Conservation (phyloP, 108 stramenopile species). For the Hondaea fermentalgiana region DNA sequence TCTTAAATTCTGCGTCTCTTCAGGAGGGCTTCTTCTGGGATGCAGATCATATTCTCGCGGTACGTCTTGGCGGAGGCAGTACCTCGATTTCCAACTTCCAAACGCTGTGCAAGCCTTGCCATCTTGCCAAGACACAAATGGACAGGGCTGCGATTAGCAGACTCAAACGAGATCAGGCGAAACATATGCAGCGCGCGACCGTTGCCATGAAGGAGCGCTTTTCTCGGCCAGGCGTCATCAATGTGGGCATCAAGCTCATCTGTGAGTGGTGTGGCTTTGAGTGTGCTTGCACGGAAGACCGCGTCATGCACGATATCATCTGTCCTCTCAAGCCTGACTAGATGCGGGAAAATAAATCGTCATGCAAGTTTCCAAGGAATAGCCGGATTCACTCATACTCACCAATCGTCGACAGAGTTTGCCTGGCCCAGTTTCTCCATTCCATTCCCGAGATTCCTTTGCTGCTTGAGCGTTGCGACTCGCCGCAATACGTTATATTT, state of each 20-base stretch:
- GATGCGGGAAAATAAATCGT: neutral
- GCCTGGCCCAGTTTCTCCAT: too few relatives aligned
- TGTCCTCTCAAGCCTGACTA: neutral
- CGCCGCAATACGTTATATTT: too few relatives aligned
- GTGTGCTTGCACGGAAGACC: neutral
- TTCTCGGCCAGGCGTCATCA: neutral
- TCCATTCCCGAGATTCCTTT: too few relatives aligned
- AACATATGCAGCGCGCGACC: neutral
- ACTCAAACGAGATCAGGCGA: neutral
- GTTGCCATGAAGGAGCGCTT: neutral
- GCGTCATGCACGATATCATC: neutral
- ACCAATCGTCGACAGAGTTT: too few relatives aligned
- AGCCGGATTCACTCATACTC: too few relatives aligned
- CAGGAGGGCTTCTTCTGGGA: constrained; percentile 5
- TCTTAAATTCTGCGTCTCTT: neutral
- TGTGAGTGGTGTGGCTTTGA: constrained; percentile 9
- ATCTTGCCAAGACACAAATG: neutral
- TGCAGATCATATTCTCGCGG: neutral
- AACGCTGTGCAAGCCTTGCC: neutral
- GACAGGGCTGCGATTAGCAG: neutral
- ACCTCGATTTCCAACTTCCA: neutral
- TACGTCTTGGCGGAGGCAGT: neutral
- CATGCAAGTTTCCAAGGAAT: too few relatives aligned
- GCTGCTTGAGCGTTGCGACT: too few relatives aligned
- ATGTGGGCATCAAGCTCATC: neutral